Evolutionary conservation across 1,284 basidiomycete species (phyloP), one percentile per base, ranked within the genome.

Genomic region (Stereum hirsutum): DNA sequence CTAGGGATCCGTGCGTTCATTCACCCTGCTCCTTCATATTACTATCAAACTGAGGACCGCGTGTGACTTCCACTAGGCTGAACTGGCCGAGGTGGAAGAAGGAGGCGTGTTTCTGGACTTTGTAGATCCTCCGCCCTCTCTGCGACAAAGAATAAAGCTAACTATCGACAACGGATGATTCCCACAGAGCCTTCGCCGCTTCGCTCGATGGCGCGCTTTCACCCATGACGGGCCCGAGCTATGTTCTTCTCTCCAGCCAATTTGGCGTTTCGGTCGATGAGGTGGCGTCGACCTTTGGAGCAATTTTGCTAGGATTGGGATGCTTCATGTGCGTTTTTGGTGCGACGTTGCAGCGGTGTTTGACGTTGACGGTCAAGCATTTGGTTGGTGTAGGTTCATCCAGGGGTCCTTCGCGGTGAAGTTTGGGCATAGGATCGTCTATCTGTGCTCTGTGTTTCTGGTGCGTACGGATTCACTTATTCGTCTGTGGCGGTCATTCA

Each of bases 31-130:
- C 6, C 6, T 19, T 19, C 27, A 6, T 24, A 4, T 11, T 2
- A 21, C n/a, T 4, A 12, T 43, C 21, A 12, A 15, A 6, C 8
- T 20, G n/a, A 27, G 40, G 41, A 45, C 46, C 6, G 24, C 23
- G 15, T 24, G 25, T n/a, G 15, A 27, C 19, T 32, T 20, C 3
- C 12, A 5, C 15, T 38, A 68, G 66, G 6, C 46, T 70, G 32
- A 69, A 70, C 44, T 70, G 68, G 68, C 65, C 67, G 4, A 49
- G 50, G 36, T 70, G 66, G 67, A 68, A 65, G 55, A 69, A 69
- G 42, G 66, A 70, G 44, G 60, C 61, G 2, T 66, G 64, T 44
- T 70, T 70, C 49, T 66, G 65, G 64, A 63, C 65, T 6, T 47
- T 68, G 62, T 66, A 44, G 33, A 57, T 21, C 17, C 25, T 3